Conservation (phyloP, 2,329 filamentous ascomycete species). For the Talaromyces rugulosus region DNA sequence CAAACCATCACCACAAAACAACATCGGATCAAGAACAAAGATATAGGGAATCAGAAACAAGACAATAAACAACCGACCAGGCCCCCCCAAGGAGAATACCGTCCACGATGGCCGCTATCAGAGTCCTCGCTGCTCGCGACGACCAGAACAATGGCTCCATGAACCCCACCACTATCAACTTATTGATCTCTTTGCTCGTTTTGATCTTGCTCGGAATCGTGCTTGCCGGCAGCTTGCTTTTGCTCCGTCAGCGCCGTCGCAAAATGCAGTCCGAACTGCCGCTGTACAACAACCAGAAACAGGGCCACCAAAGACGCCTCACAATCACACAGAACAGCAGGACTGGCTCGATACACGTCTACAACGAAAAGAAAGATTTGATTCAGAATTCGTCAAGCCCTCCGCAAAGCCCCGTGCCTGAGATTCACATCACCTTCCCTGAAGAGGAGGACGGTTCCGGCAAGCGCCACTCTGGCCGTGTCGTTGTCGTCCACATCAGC, state of each 20-base stretch:
- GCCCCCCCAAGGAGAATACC: not conserved
- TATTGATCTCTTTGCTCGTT: slow-evolving; percentile 74
- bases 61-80: not conserved
- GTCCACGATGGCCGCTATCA: slow-evolving; percentile 34
- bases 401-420: slow-evolving; percentile 78
- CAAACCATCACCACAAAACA: not conserved
- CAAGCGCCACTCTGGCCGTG: slow-evolving; percentile 75
- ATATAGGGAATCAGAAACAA: not conserved
- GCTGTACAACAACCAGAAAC: slow-evolving; percentile 55
- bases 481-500: slow-evolving; percentile 86
- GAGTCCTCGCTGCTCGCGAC: slow-evolving; percentile 49
- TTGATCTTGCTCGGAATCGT: slow-evolving; percentile 70
- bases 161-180: slow-evolving; percentile 62
- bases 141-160: slow-evolving; percentile 45
- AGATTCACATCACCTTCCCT: slow-evolving; percentile 98
- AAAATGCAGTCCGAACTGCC: slow-evolving; percentile 54
- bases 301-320: slow-evolving; percentile 48
- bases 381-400: slow-evolving; percentile 71
- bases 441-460: slow-evolving; percentile 80
- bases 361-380: slow-evolving; percentile 74
- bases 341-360: slow-evolving; percentile 69
- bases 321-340: slow-evolving; percentile 55
- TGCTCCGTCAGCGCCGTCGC: slow-evolving; percentile 66
- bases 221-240: slow-evolving; percentile 63
- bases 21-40: not conserved